Conservation (phyloP, 2,329 filamentous ascomycete species). For the Xylariaceae sp. region DNA sequence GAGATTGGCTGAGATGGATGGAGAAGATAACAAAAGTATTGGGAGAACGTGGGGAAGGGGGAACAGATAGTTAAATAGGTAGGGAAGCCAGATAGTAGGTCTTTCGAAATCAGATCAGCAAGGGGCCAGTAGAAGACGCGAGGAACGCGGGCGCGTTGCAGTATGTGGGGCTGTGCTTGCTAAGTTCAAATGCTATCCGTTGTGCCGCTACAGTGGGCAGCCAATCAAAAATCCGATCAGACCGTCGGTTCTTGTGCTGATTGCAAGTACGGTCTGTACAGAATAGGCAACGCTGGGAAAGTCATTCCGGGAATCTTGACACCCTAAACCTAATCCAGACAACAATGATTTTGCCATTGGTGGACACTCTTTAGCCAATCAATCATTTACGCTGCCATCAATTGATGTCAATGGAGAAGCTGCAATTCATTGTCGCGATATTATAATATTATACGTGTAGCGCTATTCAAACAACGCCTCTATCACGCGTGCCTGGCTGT, state of each 20-base stretch:
- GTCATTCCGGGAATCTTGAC: background rate
- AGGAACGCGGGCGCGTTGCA: constrained; percentile 5
- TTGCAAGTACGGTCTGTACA: too few species aligned
- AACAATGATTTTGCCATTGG: background rate
- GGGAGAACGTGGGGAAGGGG: constrained; percentile 27
- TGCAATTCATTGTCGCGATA: too few species aligned
- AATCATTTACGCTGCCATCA: too few species aligned
- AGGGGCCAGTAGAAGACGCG: constrained; percentile 8
- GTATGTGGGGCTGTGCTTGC: constrained; percentile 2
- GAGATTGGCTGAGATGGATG: constrained; percentile 12
- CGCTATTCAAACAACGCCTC: too few species aligned
- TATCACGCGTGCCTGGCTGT: too few species aligned
- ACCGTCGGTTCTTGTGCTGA: background rate
- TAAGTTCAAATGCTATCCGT: too few species aligned
- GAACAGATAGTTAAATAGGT: constrained; percentile 24
- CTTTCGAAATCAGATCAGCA: constrained; percentile 32
- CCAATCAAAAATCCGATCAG: constrained; percentile 14
- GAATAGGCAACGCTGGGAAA: too few species aligned
- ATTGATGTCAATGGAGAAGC: background rate
- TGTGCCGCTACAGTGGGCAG: too few species aligned
- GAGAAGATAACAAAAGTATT: constrained; percentile 17
- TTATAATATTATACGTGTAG: too few species aligned
- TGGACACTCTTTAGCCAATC: too few species aligned
- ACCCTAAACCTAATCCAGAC: background rate
- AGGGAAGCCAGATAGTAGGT: constrained; percentile 14